phyloP scores from a whole-genome alignment of 176 grass and related monocot species.

The Pontederia paniculata region DNA sequence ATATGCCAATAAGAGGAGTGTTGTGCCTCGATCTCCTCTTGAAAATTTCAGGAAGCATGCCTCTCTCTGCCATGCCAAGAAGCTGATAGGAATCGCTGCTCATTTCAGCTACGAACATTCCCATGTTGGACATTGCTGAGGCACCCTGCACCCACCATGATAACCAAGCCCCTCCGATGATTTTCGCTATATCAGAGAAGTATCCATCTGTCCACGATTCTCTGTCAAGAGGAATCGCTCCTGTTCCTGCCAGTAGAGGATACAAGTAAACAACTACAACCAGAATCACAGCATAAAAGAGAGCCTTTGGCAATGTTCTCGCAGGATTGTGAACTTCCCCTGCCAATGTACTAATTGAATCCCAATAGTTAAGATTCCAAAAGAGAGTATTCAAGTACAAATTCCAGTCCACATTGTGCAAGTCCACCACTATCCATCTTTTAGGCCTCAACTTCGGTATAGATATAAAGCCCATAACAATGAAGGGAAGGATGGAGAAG shows the following conservation, averaged over 20 bases:
- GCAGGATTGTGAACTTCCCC: slow-evolving; percentile 77
- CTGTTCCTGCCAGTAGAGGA: slow-evolving; percentile 65
- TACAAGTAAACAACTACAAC: slow-evolving; percentile 61
- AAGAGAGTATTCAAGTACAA: slow-evolving; percentile 85
- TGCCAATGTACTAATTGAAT: slow-evolving; percentile 86
- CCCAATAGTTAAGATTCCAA: slow-evolving; percentile 98
- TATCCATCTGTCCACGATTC: slow-evolving; percentile 71
- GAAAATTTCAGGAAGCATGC: slow-evolving; percentile 62
- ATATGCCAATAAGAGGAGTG: slow-evolving; percentile 62
- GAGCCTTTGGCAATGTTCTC: slow-evolving; percentile 62
- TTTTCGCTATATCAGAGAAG: slow-evolving; percentile 49
- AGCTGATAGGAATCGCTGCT: slow-evolving; percentile 81
- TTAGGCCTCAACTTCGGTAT: slow-evolving; percentile 46
- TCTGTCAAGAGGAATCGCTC: slow-evolving; percentile 49
- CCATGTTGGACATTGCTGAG: slow-evolving; percentile 80
- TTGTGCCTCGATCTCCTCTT: slow-evolving; percentile 36
- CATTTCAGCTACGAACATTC: slow-evolving; percentile 81
- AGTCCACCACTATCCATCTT: slow-evolving; percentile 40
- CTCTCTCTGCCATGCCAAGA: slow-evolving; percentile 60
- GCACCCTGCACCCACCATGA: slow-evolving; percentile 59
- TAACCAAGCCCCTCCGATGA: slow-evolving; percentile 58
- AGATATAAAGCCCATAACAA: slow-evolving; percentile 73
- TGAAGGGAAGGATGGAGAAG: slow-evolving; percentile 70
- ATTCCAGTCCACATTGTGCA: slow-evolving; percentile 59
- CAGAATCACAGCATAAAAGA: slow-evolving; percentile 66